A percentile compares a stretch with the other conserved stretches of the same genome.
Conservation (phyloP, 768 basidiomycete genomes). For the Collybia mongolica region DNA sequence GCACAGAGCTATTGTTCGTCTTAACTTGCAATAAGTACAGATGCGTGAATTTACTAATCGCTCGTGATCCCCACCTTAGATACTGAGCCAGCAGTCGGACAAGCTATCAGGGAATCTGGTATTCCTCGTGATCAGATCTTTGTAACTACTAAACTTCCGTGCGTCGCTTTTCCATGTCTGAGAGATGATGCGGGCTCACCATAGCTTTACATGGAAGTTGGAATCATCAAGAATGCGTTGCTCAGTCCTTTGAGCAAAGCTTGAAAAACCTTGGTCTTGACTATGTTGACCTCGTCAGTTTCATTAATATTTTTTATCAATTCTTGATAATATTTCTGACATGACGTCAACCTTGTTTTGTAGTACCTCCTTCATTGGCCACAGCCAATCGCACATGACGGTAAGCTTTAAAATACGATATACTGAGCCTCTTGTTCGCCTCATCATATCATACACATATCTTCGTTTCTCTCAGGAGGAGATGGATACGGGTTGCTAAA, state of each 20-base stretch:
- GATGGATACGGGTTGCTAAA: conserved; percentile 18
- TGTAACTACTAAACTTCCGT: conserved; percentile 50
- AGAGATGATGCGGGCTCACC: neutral
- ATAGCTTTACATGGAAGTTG: conserved; percentile 18
- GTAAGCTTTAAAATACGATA: conserved; percentile 13
- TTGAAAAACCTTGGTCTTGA: conserved; percentile 36
- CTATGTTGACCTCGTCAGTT: conserved; percentile 46
- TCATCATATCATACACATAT: too few relatives aligned
- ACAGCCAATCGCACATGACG: conserved; percentile 30
- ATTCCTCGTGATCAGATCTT: conserved; percentile 47
- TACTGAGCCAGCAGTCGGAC: conserved; percentile 42
- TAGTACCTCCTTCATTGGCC: conserved; percentile 56
- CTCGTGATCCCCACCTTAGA: conserved; percentile 9
- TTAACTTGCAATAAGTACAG: neutral
- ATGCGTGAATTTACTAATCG: too few relatives aligned
- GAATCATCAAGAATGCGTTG: conserved; percentile 36
- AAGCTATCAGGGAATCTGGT: conserved; percentile 44
- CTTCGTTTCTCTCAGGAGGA: neutral
- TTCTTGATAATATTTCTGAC: neutral
- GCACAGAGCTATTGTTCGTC: conserved; percentile 29
- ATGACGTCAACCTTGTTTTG: neutral
- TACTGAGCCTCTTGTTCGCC: neutral
- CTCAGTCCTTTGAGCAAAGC: conserved; percentile 39
- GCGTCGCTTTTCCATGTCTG: conserved; percentile 7
- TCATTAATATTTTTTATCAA: neutral